phyloP scores from a whole-genome alignment of 2,329 filamentous ascomycete genomes.

The Westerdykella sp. region DNA sequence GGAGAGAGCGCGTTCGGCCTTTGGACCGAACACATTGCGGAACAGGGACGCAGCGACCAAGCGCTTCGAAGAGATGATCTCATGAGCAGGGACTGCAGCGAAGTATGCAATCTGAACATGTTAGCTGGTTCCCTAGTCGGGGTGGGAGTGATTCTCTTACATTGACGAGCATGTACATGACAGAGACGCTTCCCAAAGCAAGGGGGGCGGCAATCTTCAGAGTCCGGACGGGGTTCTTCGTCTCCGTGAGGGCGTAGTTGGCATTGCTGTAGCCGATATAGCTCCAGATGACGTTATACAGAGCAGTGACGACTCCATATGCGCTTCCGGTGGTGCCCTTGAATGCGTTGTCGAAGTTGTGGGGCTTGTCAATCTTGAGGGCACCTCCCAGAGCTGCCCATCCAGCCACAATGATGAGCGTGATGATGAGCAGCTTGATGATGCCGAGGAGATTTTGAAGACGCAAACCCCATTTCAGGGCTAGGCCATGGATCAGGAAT shows the following conservation, averaged over 20 bases:
- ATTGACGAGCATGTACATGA: conserved; percentile 62
- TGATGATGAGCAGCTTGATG: conserved; percentile 60
- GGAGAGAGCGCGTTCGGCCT: conserved; percentile 53
- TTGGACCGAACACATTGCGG: conserved; percentile 48
- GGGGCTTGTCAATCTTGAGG: conserved; percentile 53
- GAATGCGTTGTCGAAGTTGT: conserved; percentile 60
- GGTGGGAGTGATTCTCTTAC: too few relatives aligned
- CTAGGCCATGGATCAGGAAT: conserved; percentile 59
- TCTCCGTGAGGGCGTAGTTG: conserved; percentile 61
- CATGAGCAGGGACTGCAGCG: conserved; percentile 52
- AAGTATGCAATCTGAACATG: conserved; percentile 52
- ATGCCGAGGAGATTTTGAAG: conserved; percentile 61
- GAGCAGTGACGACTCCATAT: conserved; percentile 62
- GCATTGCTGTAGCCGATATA: conserved; percentile 64
- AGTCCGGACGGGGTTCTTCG: conserved; percentile 58
- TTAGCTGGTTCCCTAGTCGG: too few relatives aligned
- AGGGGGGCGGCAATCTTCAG: conserved; percentile 60
- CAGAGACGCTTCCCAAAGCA: conserved; percentile 52
- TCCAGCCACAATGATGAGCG: conserved; percentile 59
- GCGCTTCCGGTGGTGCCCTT: conserved; percentile 59
- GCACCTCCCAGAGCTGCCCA: conserved; percentile 58
- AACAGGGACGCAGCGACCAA: conserved; percentile 55
- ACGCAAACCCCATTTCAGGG: conserved; percentile 60
- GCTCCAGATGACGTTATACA: conserved; percentile 68
- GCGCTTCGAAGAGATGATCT: conserved; percentile 49